Evolutionary conservation across 2,329 filamentous ascomycete genomes (phyloP).

Genomic region (Sclerotinia nivalis): DNA sequence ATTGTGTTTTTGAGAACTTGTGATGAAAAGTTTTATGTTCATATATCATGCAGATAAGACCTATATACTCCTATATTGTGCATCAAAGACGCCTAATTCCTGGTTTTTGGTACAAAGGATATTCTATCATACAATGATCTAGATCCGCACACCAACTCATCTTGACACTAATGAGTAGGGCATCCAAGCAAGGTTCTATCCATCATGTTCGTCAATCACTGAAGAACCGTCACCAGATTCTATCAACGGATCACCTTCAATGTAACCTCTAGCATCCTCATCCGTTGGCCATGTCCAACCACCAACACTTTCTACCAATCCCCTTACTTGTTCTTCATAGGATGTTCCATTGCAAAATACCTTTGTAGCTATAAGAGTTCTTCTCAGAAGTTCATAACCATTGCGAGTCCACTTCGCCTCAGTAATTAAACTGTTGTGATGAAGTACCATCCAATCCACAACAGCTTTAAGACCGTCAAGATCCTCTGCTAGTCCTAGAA

Average conservation of each 20-base stretch:
- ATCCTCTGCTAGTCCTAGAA: constrained; percentile 62
- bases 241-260: neutral
- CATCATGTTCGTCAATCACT: neutral
- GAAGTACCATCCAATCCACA: constrained; percentile 58
- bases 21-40: neutral
- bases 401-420: constrained; percentile 29
- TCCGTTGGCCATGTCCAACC: constrained; percentile 39
- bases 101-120: neutral
- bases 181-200: neutral
- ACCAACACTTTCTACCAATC: constrained; percentile 33
- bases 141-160: neutral
- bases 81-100: neutral
- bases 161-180: neutral
- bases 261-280: constrained; percentile 24
- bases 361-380: constrained; percentile 33
- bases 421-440: constrained; percentile 45
- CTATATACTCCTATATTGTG: neutral
- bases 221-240: neutral
- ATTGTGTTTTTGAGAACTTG: neutral
- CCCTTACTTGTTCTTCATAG: constrained; percentile 27
- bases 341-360: constrained; percentile 29
- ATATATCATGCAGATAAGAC: neutral
- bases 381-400: constrained; percentile 27
- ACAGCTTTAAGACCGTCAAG: constrained; percentile 57
- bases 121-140: neutral